Evolutionary conservation across 768 basidiomycete species (phyloP).

Genomic region (Leccinum ochraceum): DNA sequence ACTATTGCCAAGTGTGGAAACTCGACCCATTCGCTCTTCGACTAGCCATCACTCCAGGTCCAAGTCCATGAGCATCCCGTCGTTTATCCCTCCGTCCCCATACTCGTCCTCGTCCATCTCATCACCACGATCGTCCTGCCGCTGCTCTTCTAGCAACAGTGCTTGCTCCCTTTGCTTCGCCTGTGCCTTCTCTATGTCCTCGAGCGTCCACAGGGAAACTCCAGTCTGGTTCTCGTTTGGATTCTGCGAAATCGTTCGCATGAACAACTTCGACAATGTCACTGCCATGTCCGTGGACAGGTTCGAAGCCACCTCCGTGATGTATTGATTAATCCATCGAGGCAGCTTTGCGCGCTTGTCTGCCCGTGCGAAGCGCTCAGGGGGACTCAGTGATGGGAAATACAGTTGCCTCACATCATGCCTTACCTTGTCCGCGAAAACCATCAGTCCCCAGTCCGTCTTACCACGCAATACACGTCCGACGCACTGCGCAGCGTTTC

Average conservation of each 20-base stretch:
- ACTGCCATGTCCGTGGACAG: slow-evolving; percentile 98
- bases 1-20: slow-evolving; percentile 1
- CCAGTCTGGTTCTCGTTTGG: slow-evolving; percentile 96
- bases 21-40: neutral
- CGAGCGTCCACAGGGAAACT: slow-evolving; percentile 91
- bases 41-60: slow-evolving; percentile 35
- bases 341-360: slow-evolving; percentile 96
- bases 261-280: slow-evolving; percentile 92
- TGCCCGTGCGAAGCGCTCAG: slow-evolving; percentile 87
- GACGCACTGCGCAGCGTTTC: slow-evolving; percentile 98
- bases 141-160: slow-evolving; percentile 41
- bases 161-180: slow-evolving; percentile 73
- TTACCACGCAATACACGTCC: slow-evolving; percentile 97
- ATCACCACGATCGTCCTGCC: slow-evolving; percentile 23
- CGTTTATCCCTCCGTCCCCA: slow-evolving; percentile 65
- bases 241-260: slow-evolving; percentile 98
- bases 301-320: slow-evolving; percentile 97
- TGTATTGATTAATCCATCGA: slow-evolving; percentile 99
- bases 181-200: slow-evolving; percentile 87
- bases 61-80: slow-evolving; percentile 60
- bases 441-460: slow-evolving; percentile 99
- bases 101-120: slow-evolving; percentile 57
- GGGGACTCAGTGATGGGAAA: slow-evolving; percentile 1
- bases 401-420: neutral
- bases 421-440: slow-evolving; percentile 95